These are phyloP conservation scores for Moniliella sp. DNA, from an alignment of 1,284 basidiomycete species.

Conservation along the genomic window DNA sequence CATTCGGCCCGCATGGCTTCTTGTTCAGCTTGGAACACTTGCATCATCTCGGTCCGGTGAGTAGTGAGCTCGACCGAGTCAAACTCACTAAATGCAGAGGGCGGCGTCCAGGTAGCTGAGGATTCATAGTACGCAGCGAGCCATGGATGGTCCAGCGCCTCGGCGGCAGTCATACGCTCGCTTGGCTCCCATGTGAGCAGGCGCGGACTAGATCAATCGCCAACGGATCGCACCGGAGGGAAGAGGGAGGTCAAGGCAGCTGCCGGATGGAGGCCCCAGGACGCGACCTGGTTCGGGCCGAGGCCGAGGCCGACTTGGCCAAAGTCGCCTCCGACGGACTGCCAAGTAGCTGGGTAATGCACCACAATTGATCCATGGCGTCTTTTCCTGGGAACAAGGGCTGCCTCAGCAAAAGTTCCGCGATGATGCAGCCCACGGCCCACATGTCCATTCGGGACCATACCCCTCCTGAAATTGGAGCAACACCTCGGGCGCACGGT, in stretches of 20 bases:
- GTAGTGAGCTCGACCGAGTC: slow-evolving; percentile 25
- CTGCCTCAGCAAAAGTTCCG: slow-evolving; percentile 22
- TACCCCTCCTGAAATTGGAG: slow-evolving; percentile 28
- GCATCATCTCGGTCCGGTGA: too few species aligned
- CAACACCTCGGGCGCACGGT: slow-evolving; percentile 32
- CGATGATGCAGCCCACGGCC: slow-evolving; percentile 31
- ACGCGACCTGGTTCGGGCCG: slow-evolving; percentile 20
- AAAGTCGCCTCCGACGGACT: slow-evolving; percentile 15
- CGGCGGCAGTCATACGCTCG: slow-evolving; percentile 21
- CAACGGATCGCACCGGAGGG: slow-evolving; percentile 12
- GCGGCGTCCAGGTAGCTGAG: slow-evolving; percentile 14
- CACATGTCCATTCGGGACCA: slow-evolving; percentile 31
- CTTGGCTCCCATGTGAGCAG: slow-evolving; percentile 28
- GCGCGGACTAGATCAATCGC: slow-evolving; percentile 24
- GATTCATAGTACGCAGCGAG: slow-evolving; percentile 24
- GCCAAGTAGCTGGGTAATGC: slow-evolving; percentile 29
- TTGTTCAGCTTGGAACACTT: too few species aligned
- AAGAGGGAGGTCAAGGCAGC: slow-evolving; percentile 14
- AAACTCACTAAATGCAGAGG: slow-evolving; percentile 19
- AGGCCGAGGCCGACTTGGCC: slow-evolving; percentile 21
- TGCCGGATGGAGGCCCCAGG: slow-evolving; percentile 12
- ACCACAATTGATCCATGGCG: slow-evolving; percentile 29
- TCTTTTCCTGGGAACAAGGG: slow-evolving; percentile 31
- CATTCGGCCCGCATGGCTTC: too few species aligned
- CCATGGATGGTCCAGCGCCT: slow-evolving; percentile 30